phyloP scores from a whole-genome alignment of 257 asterid genomes.

The Voacanga thouarsii region DNA sequence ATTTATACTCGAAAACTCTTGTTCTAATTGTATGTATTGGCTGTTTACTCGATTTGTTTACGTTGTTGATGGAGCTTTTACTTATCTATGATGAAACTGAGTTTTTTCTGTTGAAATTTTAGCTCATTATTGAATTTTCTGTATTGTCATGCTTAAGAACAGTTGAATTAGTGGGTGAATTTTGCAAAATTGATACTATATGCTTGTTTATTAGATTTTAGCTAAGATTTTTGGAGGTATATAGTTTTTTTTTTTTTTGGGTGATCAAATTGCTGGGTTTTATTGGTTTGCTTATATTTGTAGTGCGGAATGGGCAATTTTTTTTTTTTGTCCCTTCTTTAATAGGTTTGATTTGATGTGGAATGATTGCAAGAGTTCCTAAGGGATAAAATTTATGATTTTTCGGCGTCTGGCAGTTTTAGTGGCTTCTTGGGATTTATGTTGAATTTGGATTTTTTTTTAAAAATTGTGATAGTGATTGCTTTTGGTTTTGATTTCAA shows the following conservation, averaged over 20 bases:
- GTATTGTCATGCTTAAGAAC: background rate
- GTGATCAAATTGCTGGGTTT: slow-evolving; percentile 12
- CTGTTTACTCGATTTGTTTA: background rate
- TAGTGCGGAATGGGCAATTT: too few species aligned
- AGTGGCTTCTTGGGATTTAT: too few species aligned
- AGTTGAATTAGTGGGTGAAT: background rate
- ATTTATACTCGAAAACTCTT: too few species aligned
- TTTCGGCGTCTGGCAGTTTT: too few species aligned
- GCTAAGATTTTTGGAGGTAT: background rate
- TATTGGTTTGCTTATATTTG: background rate
- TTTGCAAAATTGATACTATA: background rate
- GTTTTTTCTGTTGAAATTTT: background rate
- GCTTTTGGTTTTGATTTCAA: background rate
- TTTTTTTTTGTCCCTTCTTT: too few species aligned
- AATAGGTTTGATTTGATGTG: background rate
- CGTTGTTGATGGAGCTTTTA: background rate
- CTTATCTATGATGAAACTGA: too few species aligned
- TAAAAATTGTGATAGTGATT: background rate
- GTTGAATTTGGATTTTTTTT: too few species aligned
- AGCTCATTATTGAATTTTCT: background rate
- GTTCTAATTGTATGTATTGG: background rate
- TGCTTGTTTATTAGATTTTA: background rate
- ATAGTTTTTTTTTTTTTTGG: background rate
- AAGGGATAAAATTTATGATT: background rate
- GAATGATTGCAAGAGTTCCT: too few species aligned